A percentile compares a stretch with the other conserved stretches of the same genome.
phyloP scores from a whole-genome alignment of 352 stramenopile genomes.

The Aphanomyces invadans region DNA sequence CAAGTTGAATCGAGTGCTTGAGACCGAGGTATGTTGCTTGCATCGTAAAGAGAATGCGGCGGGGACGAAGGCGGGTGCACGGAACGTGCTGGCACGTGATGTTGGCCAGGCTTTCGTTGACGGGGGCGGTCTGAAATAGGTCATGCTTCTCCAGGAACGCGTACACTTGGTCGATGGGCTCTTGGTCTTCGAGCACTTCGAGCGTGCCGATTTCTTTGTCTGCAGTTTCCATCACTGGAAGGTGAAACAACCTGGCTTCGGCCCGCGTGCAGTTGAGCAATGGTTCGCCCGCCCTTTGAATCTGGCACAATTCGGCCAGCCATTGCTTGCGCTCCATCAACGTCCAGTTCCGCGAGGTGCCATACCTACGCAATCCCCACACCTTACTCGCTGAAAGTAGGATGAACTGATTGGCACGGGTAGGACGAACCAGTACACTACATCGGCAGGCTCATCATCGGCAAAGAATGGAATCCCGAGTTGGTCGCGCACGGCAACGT shows the following conservation, averaged over 20 bases:
- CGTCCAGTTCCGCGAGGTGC: constrained; percentile 55
- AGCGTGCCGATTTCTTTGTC: constrained; percentile 65
- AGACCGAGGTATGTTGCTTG: constrained; percentile 66
- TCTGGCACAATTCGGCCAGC: constrained; percentile 57
- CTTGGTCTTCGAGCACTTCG: constrained; percentile 66
- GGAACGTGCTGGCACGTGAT: constrained; percentile 63
- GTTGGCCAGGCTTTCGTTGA: constrained; percentile 64
- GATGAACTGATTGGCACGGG: neutral
- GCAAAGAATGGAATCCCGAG: constrained; percentile 66
- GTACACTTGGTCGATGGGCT: constrained; percentile 75
- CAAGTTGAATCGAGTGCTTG: constrained; percentile 61
- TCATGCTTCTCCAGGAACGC: constrained; percentile 82
- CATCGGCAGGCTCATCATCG: constrained; percentile 59
- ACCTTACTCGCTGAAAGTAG: too few relatives aligned
- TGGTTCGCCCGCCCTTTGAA: constrained; percentile 30
- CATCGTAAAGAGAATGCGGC: constrained; percentile 67
- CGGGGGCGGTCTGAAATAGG: constrained; percentile 65
- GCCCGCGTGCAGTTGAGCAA: constrained; percentile 69
- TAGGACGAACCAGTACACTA: constrained; percentile 69
- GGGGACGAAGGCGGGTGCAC: constrained; percentile 45
- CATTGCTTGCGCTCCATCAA: constrained; percentile 56
- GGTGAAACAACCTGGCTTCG: constrained; percentile 59
- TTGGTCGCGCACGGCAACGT: constrained; percentile 37
- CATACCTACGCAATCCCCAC: too few relatives aligned
- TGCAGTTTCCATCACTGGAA: constrained; percentile 67